Conservation (phyloP, 768 basidiomycete genomes). For the Boletus rufocinnamomeus region DNA sequence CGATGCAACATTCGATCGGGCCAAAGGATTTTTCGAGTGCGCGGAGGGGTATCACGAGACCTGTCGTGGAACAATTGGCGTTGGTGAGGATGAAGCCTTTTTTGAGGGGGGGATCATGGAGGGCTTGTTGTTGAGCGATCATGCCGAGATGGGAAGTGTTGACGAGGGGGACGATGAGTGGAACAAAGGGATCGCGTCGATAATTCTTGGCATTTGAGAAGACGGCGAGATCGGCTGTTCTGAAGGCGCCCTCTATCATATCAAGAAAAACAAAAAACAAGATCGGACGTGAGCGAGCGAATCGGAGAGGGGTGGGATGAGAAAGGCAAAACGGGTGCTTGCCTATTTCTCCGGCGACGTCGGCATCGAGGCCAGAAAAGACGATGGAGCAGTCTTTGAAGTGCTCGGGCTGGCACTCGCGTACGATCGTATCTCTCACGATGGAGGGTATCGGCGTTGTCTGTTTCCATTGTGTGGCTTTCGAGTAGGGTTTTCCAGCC, state of each 20-base stretch:
- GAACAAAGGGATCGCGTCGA: conserved; percentile 88
- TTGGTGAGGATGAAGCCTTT: conserved; percentile 97
- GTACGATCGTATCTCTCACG: conserved; percentile 60
- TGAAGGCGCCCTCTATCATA: conserved; percentile 73
- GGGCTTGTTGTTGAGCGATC: conserved; percentile 75
- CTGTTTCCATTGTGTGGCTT: conserved; percentile 89
- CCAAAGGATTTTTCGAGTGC: conserved; percentile 92
- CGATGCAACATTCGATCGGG: conserved; percentile 86
- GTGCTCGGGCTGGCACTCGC: conserved; percentile 73
- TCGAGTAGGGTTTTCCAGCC: conserved; percentile 77
- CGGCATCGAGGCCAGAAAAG: conserved; percentile 95
- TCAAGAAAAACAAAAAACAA: not conserved
- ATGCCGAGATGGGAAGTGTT: conserved; percentile 86
- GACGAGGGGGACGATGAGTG: conserved; percentile 95
- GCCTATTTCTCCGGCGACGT: conserved; percentile 96
- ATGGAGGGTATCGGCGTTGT: conserved; percentile 65
- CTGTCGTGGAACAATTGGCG: conserved; percentile 98
- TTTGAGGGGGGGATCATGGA: conserved; percentile 65
- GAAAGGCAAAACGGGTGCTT: conserved; percentile 10
- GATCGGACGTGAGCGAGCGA: not conserved
- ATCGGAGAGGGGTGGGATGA: not conserved
- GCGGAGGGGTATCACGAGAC: conserved; percentile 85
- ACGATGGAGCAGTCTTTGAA: conserved; percentile 84
- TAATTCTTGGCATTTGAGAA: conserved; percentile 99
- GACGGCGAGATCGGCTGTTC: conserved; percentile 83